Evolutionary conservation across 75 land plant species (phyloP).

Genomic region (Cunninghamia lanceolata): DNA sequence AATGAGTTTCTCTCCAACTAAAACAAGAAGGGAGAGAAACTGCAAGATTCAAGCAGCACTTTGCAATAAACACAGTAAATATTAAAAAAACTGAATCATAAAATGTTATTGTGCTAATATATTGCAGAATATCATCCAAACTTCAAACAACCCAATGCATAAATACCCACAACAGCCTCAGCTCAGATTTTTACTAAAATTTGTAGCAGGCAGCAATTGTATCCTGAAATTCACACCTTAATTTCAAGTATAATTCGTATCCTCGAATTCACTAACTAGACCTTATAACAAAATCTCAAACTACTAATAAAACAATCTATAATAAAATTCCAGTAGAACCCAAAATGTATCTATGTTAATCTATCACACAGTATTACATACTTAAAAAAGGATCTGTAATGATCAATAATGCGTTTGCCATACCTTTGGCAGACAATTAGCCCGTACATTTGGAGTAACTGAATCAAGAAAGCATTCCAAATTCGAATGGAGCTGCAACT

Average conservation of each 20-base stretch:
- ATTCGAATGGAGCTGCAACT: slow-evolving; percentile 45
- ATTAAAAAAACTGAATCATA: not conserved
- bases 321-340: not conserved
- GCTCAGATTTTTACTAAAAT: not conserved
- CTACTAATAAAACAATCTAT: not conserved
- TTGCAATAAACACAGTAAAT: not conserved
- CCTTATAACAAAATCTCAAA: too few relatives aligned
- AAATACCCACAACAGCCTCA: not conserved
- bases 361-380: not conserved
- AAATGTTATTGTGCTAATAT: not conserved
- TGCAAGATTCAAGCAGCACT: not conserved
- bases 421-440: slow-evolving; percentile 70
- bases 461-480: slow-evolving; percentile 62
- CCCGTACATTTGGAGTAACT: slow-evolving; percentile 55
- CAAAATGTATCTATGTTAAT: not conserved
- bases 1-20: not conserved
- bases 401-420: not conserved
- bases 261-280: too few relatives aligned
- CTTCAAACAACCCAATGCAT: too few relatives aligned
- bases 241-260: too few relatives aligned
- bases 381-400: not conserved
- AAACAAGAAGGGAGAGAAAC: not conserved
- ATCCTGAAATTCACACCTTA: not conserved
- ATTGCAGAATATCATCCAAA: not conserved
- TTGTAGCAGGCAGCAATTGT: not conserved